Evolutionary conservation across 2,329 filamentous ascomycete species (phyloP).

Genomic region (Dothistroma septosporum): DNA sequence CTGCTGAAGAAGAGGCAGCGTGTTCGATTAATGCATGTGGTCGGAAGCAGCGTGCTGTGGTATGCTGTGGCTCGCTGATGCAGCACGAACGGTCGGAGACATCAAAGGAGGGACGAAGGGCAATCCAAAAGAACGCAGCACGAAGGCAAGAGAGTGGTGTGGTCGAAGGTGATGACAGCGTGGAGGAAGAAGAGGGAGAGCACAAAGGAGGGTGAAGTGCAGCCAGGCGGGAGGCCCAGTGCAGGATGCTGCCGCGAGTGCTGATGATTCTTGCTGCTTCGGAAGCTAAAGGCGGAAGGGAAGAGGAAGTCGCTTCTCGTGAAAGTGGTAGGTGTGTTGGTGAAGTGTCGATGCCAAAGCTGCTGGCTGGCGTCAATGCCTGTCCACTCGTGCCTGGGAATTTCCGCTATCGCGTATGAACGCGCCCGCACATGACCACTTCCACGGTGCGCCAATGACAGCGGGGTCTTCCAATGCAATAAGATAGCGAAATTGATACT

Average conservation of each 20-base stretch:
- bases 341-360: neutral
- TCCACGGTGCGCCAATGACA: neutral
- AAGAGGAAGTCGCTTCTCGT: conserved; percentile 5
- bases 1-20: conserved; percentile 21
- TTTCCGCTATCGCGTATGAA: neutral
- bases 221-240: conserved; percentile 4
- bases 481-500: neutral
- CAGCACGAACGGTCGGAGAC: conserved; percentile 4
- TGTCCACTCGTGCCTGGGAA: neutral
- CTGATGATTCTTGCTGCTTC: conserved; percentile 7
- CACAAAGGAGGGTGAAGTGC: conserved; percentile 1
- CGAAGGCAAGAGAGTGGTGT: conserved; percentile 12
- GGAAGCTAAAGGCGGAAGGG: neutral
- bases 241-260: conserved; percentile 2
- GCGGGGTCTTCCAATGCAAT: neutral
- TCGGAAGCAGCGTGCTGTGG: conserved; percentile 21
- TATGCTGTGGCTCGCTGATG: conserved; percentile 6
- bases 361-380: neutral
- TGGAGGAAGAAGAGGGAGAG: neutral
- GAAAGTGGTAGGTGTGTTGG: neutral
- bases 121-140: conserved; percentile 12
- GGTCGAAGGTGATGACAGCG: conserved; percentile 13
- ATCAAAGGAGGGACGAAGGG: conserved; percentile 27
- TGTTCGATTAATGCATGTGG: conserved; percentile 18
- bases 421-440: neutral